Evolutionary conservation across 176 grass and related monocot species (phyloP), one percentile per base, ranked within the genome.

Genomic region (bread wheat (Triticum aestivum)): DNA sequence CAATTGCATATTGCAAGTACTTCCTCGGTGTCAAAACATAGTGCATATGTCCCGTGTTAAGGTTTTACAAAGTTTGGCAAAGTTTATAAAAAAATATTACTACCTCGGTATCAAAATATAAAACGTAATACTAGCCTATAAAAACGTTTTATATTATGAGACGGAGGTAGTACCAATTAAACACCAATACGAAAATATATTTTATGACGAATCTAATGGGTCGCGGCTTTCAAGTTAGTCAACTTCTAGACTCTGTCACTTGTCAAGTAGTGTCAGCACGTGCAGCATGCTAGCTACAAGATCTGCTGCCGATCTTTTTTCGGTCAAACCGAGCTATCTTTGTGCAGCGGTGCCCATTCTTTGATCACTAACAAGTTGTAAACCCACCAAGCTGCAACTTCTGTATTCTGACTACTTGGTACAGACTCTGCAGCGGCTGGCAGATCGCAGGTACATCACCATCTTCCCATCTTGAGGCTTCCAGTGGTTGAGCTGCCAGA

Each of bases 261-360:
- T 75, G 65, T 7, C 23, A 18, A 69, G 33, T n/a, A 24, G 20
- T 24, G 2, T 11, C 73, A 51, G 69, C 73, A 37, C 74, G 49
- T 70, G 73, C 79, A 59, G 27, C 59, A 4, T 67, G 44, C 15
- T 81, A 64, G 81, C 21, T 61, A 11, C 33, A 65, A 52, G 76
- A 62, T 88, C 65, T 51, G 9, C 21, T 52, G 52, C 74, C 27
- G 59, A 67, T 68, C 69, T 41, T 59, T 49, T 32, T 38, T 61
- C 5, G 77, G 78, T 89, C 77, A 80, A 79, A 85, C 20, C 23
- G 69, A 39, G 75, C 37, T 9, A 34, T 65, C 33, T 13, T 4
- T 44, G 5, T 34, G 42, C 65, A 10, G 65, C 51, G 52, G 79
- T 59, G 73, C 21, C 7, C 2, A 21, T 64, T 27, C 69, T 74